Percentiles rank a stretch among this genome's conserved stretches.
These are phyloP conservation scores for Dianthus caryophyllus DNA, from an alignment of 148 eudicot species.

Conservation along the genomic window DNA sequence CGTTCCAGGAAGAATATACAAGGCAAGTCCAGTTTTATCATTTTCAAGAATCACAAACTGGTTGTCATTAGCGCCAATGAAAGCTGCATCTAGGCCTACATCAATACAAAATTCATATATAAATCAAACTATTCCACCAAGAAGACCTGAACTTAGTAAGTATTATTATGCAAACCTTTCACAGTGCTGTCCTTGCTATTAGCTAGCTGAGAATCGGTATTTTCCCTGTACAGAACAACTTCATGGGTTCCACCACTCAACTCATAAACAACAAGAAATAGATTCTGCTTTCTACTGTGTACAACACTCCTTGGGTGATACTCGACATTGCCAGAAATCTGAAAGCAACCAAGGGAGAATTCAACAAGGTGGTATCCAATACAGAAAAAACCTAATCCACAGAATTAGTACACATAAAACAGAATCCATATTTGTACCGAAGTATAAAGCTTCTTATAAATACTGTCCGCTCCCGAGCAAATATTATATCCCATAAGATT, in stretches of 20 bases:
- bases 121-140: conserved; percentile 3
- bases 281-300: conserved; percentile 80
- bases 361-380: conserved; percentile 15
- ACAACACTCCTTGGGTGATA: conserved; percentile 58
- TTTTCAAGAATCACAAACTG: conserved; percentile 93
- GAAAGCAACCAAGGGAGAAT: conserved; percentile 31
- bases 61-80: conserved; percentile 74
- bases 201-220: conserved; percentile 57
- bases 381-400: conserved; percentile 10
- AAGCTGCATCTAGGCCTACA: conserved; percentile 93
- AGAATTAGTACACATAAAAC: not conserved
- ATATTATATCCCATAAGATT: conserved; percentile 87
- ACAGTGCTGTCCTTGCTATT: conserved; percentile 71
- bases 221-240: conserved; percentile 85
- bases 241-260: conserved; percentile 67
- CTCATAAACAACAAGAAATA: conserved; percentile 82
- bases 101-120: conserved; percentile 1
- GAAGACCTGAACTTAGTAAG: conserved; percentile 10
- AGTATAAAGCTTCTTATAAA: conserved; percentile 79
- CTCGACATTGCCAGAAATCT: conserved; percentile 81
- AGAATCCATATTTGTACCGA: conserved; percentile 40
- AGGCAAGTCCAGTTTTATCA: conserved; percentile 74
- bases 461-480: conserved; percentile 75
- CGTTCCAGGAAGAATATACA: conserved; percentile 75
- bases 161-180: conserved; percentile 46